Conservation (phyloP, 257 asterid genomes). For the Fraxinus pennsylvanica region DNA sequence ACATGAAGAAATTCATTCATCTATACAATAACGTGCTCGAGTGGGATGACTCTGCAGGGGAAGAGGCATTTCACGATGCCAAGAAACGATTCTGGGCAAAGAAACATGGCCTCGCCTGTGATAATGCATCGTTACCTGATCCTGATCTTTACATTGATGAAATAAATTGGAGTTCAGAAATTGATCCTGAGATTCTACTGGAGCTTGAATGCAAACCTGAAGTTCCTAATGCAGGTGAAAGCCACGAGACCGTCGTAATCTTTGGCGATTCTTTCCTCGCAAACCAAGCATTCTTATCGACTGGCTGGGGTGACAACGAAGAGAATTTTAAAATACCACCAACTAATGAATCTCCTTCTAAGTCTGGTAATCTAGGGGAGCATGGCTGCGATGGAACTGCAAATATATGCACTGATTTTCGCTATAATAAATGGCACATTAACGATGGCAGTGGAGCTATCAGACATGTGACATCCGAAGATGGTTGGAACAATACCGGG, state of each 20-base stretch:
- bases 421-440: constrained; percentile 23
- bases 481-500: constrained; percentile 33
- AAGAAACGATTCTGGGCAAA: constrained; percentile 72
- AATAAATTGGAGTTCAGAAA: constrained; percentile 13
- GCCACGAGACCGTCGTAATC: constrained; percentile 52
- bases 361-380: neutral
- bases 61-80: constrained; percentile 67
- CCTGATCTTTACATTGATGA: constrained; percentile 67
- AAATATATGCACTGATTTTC: constrained; percentile 34
- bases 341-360: neutral
- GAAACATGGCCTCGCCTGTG: constrained; percentile 50
- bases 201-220: constrained; percentile 39
- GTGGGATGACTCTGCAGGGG: constrained; percentile 84
- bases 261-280: constrained; percentile 58
- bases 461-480: constrained; percentile 34
- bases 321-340: constrained; percentile 11
- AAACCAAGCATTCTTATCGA: constrained; percentile 32
- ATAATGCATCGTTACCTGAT: constrained; percentile 48
- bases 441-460: constrained; percentile 29
- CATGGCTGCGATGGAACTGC: constrained; percentile 22
- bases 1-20: constrained; percentile 52
- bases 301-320: constrained; percentile 39
- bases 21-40: constrained; percentile 54
- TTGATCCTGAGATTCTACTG: constrained; percentile 8
- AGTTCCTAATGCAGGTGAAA: constrained; percentile 26